Evolutionary conservation across 1,139 yeast genomes (phyloP), one percentile per base, ranked within the genome.

Genomic region (Kodamaea ohmeri): DNA sequence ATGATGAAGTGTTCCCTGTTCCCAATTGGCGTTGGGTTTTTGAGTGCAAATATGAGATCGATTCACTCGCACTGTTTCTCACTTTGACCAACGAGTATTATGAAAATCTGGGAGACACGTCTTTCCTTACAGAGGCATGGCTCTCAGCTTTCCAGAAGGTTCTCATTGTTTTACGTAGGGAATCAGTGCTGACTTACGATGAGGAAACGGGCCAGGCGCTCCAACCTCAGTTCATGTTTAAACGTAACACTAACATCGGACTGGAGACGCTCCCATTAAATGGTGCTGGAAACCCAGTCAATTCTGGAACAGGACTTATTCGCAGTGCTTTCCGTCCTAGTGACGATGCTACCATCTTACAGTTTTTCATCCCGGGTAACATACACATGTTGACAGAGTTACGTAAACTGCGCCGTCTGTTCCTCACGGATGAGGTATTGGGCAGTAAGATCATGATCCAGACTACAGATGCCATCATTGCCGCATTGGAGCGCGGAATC

Each of bases 321-420:
- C 67, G 95, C 39, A 83, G 94, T n/a, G 94, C 95, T 0, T 88
- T 88, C 56, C 65, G 96, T 49, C 96, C 96, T 4, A 83, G 94
- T 22, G 96, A 88, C 56, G 96, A 88, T 60, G 89, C 96, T 1
- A 80, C 92, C 26, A 78, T 83, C 16, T 76, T 76, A 39, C 96
- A 87, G 57, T 80, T 81, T 46, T 84, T 87, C 54, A 74, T 89
- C 29, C 96, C 96, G 0, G 96, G 90, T 1, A 88, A 88, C 53
- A 88, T 90, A 2, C 90, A 84, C 49, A 66, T 85, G 67, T 60
- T 81, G 24, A 78, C 80, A 0, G 95, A 87, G 53, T 63, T 85
- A 35, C 60, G 56, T 36, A 57, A 60, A n/a, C 47, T 55, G n/a
- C 47, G 61, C 15, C 34, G 46, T 12, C 49, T 48, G 31, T 56